These are phyloP conservation scores for Nakazawaea wickerhamii DNA, from an alignment of 805 yeast genomes.

Conservation along the genomic window DNA sequence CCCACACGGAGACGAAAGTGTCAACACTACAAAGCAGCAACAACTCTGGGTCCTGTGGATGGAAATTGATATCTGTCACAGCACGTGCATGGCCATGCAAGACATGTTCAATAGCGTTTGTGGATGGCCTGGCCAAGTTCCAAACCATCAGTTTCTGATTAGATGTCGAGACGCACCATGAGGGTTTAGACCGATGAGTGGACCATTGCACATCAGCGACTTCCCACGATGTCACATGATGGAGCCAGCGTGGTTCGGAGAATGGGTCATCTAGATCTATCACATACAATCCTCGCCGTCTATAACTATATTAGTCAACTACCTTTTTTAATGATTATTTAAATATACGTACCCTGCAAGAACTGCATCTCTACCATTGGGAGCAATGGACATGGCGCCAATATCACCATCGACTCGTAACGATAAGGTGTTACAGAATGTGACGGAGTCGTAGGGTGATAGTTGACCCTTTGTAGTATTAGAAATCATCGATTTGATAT, in stretches of 20 bases:
- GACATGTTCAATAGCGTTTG: constrained; percentile 76
- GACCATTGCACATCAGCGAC: constrained; percentile 99
- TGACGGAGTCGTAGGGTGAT: constrained; percentile 39
- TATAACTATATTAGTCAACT: constrained; percentile 11
- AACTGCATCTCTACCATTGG: constrained; percentile 89
- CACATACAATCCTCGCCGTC: constrained; percentile 74
- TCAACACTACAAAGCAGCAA: constrained; percentile 93
- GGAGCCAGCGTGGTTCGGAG: constrained; percentile 90
- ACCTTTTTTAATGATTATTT: neutral
- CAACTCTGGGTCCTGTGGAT: constrained; percentile 77
- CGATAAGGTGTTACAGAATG: constrained; percentile 79
- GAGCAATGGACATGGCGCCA: constrained; percentile 85
- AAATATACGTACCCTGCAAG: constrained; percentile 54
- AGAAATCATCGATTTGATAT: neutral
- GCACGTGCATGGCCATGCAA: constrained; percentile 90
- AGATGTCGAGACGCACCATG: constrained; percentile 91
- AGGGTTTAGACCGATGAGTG: constrained; percentile 78
- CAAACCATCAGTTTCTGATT: constrained; percentile 94
- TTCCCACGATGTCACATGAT: constrained; percentile 92
- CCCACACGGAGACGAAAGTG: constrained; percentile 86
- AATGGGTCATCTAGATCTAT: constrained; percentile 96
- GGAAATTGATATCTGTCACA: constrained; percentile 92
- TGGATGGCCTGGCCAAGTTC: constrained; percentile 67
- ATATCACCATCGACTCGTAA: constrained; percentile 87
- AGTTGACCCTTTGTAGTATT: neutral